These are phyloP conservation scores for Caulochytrium protostelioides DNA, from an alignment of 371 early-diverging fungal genomes.

Conservation along the genomic window DNA sequence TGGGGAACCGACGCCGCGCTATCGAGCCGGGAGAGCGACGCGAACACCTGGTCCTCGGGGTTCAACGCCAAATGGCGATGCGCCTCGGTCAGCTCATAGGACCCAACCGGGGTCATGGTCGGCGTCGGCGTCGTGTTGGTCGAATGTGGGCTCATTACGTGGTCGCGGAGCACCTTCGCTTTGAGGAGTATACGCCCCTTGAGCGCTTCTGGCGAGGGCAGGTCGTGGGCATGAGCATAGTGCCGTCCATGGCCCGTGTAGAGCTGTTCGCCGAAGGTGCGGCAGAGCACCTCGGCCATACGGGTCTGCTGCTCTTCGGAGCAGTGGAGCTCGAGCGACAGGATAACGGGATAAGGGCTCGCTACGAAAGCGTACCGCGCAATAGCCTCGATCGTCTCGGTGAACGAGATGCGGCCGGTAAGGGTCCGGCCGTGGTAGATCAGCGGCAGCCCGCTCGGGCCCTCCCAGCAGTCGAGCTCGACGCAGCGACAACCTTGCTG, in stretches of 20 bases:
- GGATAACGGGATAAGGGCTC: constrained; percentile 50
- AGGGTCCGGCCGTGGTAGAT: constrained; percentile 59
- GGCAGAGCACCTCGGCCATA: constrained; percentile 39
- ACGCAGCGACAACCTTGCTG: constrained; percentile 62
- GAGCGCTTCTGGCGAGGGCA: constrained; percentile 47
- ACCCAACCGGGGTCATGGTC: neutral
- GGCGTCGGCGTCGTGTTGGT: neutral
- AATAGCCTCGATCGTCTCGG: constrained; percentile 53
- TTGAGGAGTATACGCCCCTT: constrained; percentile 45
- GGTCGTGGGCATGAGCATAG: constrained; percentile 5
- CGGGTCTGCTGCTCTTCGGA: constrained; percentile 39
- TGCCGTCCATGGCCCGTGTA: constrained; percentile 8
- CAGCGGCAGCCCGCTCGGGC: constrained; percentile 44
- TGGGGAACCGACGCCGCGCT: too few species aligned
- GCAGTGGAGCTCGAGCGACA: constrained; percentile 64
- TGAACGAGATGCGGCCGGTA: constrained; percentile 45
- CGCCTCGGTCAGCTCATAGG: neutral
- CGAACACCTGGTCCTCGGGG: too few species aligned
- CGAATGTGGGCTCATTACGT: neutral
- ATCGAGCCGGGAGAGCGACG: too few species aligned
- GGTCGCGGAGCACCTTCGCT: constrained; percentile 10
- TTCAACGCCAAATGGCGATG: too few species aligned
- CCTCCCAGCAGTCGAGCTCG: constrained; percentile 78
- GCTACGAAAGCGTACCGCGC: constrained; percentile 52
- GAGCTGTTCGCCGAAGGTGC: constrained; percentile 37